These are phyloP conservation scores for Cutaneotrichosporon sp. DNA, from an alignment of 1,284 basidiomycete species.

Conservation along the genomic window DNA sequence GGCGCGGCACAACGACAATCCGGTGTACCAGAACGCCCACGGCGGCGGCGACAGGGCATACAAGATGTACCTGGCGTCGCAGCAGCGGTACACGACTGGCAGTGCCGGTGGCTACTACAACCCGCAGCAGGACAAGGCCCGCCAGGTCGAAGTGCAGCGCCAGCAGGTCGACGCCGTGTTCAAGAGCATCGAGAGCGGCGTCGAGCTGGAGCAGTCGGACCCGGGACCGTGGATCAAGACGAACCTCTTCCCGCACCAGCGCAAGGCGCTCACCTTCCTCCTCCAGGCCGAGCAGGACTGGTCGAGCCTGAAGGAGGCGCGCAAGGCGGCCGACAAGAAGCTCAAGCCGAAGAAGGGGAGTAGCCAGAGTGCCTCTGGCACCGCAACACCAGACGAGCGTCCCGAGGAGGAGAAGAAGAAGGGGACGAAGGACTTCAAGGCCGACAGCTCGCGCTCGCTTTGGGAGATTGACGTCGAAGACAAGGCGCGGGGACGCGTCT, in stretches of 20 bases:
- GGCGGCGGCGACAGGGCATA: constrained; percentile 47
- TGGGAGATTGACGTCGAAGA: constrained; percentile 46
- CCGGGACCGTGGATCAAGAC: constrained; percentile 85
- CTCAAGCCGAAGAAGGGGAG: constrained; percentile 31
- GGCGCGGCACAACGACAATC: constrained; percentile 63
- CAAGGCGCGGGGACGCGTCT: constrained; percentile 64
- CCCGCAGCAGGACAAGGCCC: constrained; percentile 60
- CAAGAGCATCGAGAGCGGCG: constrained; percentile 79
- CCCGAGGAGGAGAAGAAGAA: constrained; percentile 13
- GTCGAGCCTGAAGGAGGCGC: constrained; percentile 43
- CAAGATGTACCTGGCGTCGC: constrained; percentile 28
- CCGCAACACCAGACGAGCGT: constrained; percentile 1
- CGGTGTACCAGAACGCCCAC: constrained; percentile 82
- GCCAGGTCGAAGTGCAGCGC: constrained; percentile 86
- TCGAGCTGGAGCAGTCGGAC: constrained; percentile 81
- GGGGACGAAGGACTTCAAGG: constrained; percentile 27
- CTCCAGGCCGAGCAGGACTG: constrained; percentile 75
- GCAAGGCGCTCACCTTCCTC: constrained; percentile 94
- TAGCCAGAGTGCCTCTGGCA: constrained; percentile 21
- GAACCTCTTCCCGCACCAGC: constrained; percentile 94
- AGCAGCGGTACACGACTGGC: constrained; percentile 12
- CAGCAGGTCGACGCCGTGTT: constrained; percentile 94
- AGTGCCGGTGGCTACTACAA: constrained; percentile 7
- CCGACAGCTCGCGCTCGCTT: constrained; percentile 39
- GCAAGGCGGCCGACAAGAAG: constrained; percentile 37